These are phyloP conservation scores for Pyrenophora tritici-repentis DNA, from an alignment of 2,329 filamentous ascomycete species.

Conservation along the genomic window DNA sequence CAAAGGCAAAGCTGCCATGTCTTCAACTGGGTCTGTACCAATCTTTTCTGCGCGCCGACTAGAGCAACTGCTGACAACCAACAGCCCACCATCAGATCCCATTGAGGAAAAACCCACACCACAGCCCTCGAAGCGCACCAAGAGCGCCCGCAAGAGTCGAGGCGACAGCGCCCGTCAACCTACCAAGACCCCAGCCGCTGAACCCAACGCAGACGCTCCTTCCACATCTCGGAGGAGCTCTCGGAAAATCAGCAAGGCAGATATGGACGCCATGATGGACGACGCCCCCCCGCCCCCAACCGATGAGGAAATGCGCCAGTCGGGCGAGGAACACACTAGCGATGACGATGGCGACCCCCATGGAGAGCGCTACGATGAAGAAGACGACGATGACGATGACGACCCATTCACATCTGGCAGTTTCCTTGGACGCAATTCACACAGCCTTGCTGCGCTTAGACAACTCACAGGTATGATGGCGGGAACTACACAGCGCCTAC, in stretches of 20 bases:
- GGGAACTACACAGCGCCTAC: slow-evolving; percentile 76
- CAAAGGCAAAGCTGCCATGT: slow-evolving; percentile 70
- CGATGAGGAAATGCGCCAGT: slow-evolving; percentile 50
- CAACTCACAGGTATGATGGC: slow-evolving; percentile 88
- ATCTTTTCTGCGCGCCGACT: slow-evolving; percentile 1
- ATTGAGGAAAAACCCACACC: slow-evolving; percentile 65
- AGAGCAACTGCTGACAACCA: slow-evolving; percentile 27
- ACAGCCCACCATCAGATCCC: slow-evolving; percentile 66
- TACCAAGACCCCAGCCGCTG: slow-evolving; percentile 29
- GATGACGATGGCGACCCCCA: slow-evolving; percentile 55
- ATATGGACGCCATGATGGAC: slow-evolving; percentile 73
- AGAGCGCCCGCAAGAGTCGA: slow-evolving; percentile 73
- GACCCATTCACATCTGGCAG: slow-evolving; percentile 61
- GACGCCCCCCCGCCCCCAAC: slow-evolving; percentile 68
- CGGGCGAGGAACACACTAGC: slow-evolving; percentile 47
- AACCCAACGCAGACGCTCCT: slow-evolving; percentile 25
- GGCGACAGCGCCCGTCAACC: slow-evolving; percentile 32
- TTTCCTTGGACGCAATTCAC: slow-evolving; percentile 69
- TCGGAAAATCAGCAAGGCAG: slow-evolving; percentile 49
- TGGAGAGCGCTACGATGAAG: slow-evolving; percentile 55
- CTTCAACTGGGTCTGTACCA: slow-evolving; percentile 66
- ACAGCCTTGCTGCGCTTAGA: slow-evolving; percentile 74
- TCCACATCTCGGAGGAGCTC: slow-evolving; percentile 41
- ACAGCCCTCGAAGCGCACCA: slow-evolving; percentile 72
- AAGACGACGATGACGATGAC: slow-evolving; percentile 57